A percentile compares a stretch with the other conserved stretches of the same genome.
Evolutionary conservation across 495 filamentous ascomycete species (phyloP).

Genomic region (Daldinia vernicosa): DNA sequence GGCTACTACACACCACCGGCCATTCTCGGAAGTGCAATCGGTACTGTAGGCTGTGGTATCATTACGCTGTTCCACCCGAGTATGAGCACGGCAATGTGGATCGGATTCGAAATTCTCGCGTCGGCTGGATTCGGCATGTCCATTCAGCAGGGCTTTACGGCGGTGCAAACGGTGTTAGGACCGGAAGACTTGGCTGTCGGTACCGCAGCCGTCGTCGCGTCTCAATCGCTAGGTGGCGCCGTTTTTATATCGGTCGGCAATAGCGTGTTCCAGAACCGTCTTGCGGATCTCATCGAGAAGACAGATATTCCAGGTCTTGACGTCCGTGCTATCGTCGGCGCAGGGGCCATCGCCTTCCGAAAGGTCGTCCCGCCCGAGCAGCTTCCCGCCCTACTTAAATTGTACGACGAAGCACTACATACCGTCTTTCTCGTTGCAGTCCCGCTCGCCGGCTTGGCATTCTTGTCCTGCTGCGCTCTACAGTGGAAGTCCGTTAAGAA

Average conservation of each 20-base stretch:
- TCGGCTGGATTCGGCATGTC: constrained; percentile 69
- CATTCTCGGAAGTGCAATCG: constrained; percentile 64
- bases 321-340: constrained; percentile 44
- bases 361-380: constrained; percentile 44
- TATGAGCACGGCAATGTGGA: constrained; percentile 58
- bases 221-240: constrained; percentile 66
- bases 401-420: constrained; percentile 47
- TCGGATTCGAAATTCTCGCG: constrained; percentile 69
- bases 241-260: constrained; percentile 67
- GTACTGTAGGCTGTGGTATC: constrained; percentile 70
- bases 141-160: constrained; percentile 64
- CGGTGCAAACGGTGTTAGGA: constrained; percentile 62
- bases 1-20: constrained; percentile 78
- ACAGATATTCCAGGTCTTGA: constrained; percentile 43
- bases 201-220: constrained; percentile 64
- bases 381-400: constrained; percentile 41
- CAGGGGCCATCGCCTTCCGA: constrained; percentile 62
- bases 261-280: constrained; percentile 47
- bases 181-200: constrained; percentile 63
- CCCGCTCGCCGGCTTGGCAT: constrained; percentile 50
- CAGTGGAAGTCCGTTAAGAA: constrained; percentile 64
- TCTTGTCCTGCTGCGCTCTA: constrained; percentile 53
- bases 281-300: constrained; percentile 16
- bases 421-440: constrained; percentile 45
- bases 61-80: constrained; percentile 62